Evolutionary conservation across 176 grass and related monocot genomes (phyloP).

Genomic region (Carex parvula): DNA sequence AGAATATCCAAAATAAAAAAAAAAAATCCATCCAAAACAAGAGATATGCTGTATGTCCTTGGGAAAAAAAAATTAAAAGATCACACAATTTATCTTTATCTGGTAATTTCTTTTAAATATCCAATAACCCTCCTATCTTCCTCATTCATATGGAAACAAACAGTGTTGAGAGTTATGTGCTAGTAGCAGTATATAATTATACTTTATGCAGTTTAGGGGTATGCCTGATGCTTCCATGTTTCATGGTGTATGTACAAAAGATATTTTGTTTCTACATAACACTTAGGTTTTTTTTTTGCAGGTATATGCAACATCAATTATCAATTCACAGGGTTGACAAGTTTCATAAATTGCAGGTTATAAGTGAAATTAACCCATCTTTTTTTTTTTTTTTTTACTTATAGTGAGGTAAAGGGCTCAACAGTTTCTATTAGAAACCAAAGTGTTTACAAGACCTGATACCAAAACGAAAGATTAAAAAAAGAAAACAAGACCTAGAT

Average conservation of each 20-base stretch:
- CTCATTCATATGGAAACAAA: background rate
- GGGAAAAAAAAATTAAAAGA: background rate
- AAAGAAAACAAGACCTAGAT: background rate
- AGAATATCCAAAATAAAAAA: background rate
- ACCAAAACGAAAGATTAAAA: background rate
- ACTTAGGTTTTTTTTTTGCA: background rate
- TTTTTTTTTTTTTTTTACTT: too few relatives aligned
- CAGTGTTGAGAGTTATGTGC: background rate
- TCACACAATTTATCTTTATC: background rate
- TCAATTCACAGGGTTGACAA: background rate
- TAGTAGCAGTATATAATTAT: background rate
- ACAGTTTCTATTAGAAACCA: too few relatives aligned
- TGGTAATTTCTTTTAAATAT: background rate
- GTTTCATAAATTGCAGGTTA: constrained; percentile 4
- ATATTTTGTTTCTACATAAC: background rate
- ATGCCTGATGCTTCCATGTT: background rate
- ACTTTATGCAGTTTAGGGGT: background rate
- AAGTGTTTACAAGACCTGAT: too few relatives aligned
- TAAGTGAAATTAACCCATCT: background rate
- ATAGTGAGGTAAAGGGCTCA: too few relatives aligned
- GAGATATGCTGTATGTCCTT: background rate
- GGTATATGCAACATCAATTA: background rate
- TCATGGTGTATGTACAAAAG: background rate
- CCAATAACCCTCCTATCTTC: background rate
- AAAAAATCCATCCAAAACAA: background rate